A percentile compares a stretch with the other conserved stretches of the same genome.
Conservation (phyloP, 805 yeast species). For the Starmera dryadoides region DNA sequence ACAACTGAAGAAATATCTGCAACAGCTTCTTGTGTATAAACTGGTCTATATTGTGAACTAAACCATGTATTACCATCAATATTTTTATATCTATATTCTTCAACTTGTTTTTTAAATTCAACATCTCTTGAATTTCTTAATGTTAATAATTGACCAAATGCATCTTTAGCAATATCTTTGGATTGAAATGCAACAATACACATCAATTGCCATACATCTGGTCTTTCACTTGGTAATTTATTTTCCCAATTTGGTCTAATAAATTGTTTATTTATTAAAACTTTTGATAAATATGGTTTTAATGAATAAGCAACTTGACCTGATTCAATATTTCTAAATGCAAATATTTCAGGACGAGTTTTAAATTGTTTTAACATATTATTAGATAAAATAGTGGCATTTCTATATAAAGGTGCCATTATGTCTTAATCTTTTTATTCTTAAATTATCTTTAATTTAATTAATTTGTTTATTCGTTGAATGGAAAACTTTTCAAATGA, state of each 20-base stretch:
- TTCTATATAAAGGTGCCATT: no score
- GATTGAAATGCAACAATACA: constrained; percentile 65
- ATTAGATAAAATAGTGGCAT: no score
- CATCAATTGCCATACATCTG: constrained; percentile 88
- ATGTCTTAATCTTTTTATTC: no score
- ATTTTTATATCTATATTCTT: constrained; percentile 62
- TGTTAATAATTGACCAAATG: constrained; percentile 68
- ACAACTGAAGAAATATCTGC: constrained; percentile 70
- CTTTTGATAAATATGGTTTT: constrained; percentile 10
- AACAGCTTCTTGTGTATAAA: constrained; percentile 84
- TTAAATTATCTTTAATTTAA: no score
- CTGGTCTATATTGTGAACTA: constrained; percentile 83
- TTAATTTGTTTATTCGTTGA: no score
- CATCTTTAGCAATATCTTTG: constrained; percentile 60
- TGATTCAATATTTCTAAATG: constrained; percentile 78
- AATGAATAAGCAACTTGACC: constrained; percentile 82
- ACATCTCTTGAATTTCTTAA: constrained; percentile 70
- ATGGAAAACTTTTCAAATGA: no score
- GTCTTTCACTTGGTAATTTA: constrained; percentile 65
- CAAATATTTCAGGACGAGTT: constrained; percentile 38
- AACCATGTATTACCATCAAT: constrained; percentile 79
- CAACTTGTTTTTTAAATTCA: constrained; percentile 50
- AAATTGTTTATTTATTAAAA: constrained; percentile 49
- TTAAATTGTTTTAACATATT: background rate
- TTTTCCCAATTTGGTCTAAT: constrained; percentile 87